Evolutionary conservation across 2,329 filamentous ascomycete species (phyloP).

Genomic region (Keithomyces neogunnii): DNA sequence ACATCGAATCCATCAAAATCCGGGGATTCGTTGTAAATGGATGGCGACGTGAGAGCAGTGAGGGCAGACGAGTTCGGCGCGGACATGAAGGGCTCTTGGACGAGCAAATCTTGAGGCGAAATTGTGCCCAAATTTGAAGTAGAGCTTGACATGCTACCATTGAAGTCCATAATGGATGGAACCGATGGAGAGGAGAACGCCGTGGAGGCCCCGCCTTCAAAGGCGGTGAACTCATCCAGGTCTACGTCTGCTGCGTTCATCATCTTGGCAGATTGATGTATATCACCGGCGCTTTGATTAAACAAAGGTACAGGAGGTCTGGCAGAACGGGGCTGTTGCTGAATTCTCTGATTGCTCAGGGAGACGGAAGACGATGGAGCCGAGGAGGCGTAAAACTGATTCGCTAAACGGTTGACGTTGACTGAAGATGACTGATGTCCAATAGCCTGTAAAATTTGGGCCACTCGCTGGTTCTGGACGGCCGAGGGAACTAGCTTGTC

Average conservation of each 20-base stretch:
- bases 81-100: constrained; percentile 62
- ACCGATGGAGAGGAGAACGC: constrained; percentile 47
- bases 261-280: constrained; percentile 36
- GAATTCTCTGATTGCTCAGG: constrained; percentile 41
- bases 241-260: constrained; percentile 47
- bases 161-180: constrained; percentile 42
- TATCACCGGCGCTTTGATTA: constrained; percentile 48
- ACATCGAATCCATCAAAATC: constrained; percentile 67
- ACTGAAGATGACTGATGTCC: constrained; percentile 46
- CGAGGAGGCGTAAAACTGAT: constrained; percentile 60
- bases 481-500: constrained; percentile 27
- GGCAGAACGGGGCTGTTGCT: constrained; percentile 21
- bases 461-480: constrained; percentile 51
- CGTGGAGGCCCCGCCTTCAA: constrained; percentile 43
- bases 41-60: constrained; percentile 79
- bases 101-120: constrained; percentile 72
- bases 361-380: constrained; percentile 51
- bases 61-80: constrained; percentile 75
- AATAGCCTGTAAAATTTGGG: constrained; percentile 50
- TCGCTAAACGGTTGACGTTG: constrained; percentile 48
- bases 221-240: constrained; percentile 49
- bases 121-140: constrained; percentile 59
- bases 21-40: constrained; percentile 69
- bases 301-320: constrained; percentile 69
- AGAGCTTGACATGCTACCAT: constrained; percentile 37